These are phyloP conservation scores for Talaromyces sp. DNA, from an alignment of 2,329 filamentous ascomycete species.

Conservation along the genomic window DNA sequence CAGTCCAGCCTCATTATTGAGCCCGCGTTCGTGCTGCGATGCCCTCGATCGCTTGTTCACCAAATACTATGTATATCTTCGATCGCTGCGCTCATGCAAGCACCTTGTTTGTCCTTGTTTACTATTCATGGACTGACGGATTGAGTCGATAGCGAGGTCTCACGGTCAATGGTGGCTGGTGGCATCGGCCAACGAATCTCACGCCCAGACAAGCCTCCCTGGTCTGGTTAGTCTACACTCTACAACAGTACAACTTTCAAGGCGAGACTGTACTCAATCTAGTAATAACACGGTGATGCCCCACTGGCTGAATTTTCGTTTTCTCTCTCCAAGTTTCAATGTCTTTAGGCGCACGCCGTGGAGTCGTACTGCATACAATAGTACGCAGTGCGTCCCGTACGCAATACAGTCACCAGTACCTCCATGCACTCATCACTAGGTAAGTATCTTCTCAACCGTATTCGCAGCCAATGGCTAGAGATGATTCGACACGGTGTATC, in stretches of 20 bases:
- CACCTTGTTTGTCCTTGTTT: not conserved
- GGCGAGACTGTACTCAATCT: not conserved
- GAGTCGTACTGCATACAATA: conserved; percentile 5
- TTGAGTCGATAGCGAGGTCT: not conserved
- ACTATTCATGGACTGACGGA: not conserved
- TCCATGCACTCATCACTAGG: not conserved
- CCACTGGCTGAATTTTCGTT: not conserved
- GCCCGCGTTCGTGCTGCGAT: not conserved
- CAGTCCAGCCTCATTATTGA: not conserved
- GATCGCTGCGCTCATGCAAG: not conserved
- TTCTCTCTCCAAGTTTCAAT: not conserved
- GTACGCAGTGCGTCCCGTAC: not conserved
- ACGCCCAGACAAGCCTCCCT: conserved; percentile 2
- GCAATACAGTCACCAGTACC: not conserved
- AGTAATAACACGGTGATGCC: not conserved
- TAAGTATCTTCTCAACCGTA: not conserved
- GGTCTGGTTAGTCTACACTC: not conserved
- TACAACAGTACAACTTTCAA: not conserved
- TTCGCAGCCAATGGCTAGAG: conserved; percentile 3
- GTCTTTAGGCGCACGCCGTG: not conserved
- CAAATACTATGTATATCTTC: not conserved
- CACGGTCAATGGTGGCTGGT: not conserved
- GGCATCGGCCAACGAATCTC: conserved; percentile 1
- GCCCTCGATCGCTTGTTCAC: not conserved
- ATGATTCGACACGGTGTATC: conserved; percentile 8